phyloP scores from a whole-genome alignment of 1,284 basidiomycete species.

The Papiliotrema flavescens region DNA sequence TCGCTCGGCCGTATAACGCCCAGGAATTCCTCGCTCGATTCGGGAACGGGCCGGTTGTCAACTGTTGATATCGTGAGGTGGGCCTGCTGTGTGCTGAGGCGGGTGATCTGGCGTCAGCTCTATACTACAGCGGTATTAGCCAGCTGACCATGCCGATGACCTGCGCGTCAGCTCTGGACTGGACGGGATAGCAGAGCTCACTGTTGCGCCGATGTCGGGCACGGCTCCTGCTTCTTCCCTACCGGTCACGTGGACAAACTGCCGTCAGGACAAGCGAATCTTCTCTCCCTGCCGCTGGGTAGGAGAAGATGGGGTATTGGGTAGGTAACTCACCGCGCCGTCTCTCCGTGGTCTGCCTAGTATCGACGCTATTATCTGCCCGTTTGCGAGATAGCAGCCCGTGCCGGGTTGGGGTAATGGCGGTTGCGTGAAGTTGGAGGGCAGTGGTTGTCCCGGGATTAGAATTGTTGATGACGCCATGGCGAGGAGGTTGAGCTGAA shows the following conservation, averaged over 20 bases:
- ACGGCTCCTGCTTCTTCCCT: slow-evolving; percentile 42
- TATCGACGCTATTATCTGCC: slow-evolving; percentile 66
- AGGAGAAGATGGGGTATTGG: background rate
- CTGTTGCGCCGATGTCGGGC: slow-evolving; percentile 48
- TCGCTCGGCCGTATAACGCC: slow-evolving; percentile 90
- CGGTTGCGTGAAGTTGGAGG: slow-evolving; percentile 56
- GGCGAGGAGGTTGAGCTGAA: background rate
- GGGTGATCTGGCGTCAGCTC: slow-evolving; percentile 53
- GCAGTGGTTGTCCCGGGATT: slow-evolving; percentile 78
- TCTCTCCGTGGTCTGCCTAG: slow-evolving; percentile 63
- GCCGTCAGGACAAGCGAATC: background rate
- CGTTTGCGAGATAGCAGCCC: slow-evolving; percentile 67
- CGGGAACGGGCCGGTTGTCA: slow-evolving; percentile 80
- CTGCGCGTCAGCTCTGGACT: slow-evolving; percentile 12
- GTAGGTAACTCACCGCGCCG: slow-evolving; percentile 55
- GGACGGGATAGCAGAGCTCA: slow-evolving; percentile 16
- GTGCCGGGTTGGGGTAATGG: slow-evolving; percentile 58
- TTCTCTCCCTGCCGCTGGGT: background rate
- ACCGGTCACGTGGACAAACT: slow-evolving; percentile 43
- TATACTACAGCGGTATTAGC: background rate
- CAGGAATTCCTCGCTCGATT: slow-evolving; percentile 80
- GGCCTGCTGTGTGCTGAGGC: slow-evolving; percentile 83
- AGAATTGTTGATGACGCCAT: slow-evolving; percentile 50
- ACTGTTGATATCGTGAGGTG: slow-evolving; percentile 83
- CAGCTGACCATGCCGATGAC: slow-evolving; percentile 39